A percentile compares a stretch with the other conserved stretches of the same genome.
Conservation (phyloP, 805 yeast genomes). For the Wickerhamomyces silvicola region DNA sequence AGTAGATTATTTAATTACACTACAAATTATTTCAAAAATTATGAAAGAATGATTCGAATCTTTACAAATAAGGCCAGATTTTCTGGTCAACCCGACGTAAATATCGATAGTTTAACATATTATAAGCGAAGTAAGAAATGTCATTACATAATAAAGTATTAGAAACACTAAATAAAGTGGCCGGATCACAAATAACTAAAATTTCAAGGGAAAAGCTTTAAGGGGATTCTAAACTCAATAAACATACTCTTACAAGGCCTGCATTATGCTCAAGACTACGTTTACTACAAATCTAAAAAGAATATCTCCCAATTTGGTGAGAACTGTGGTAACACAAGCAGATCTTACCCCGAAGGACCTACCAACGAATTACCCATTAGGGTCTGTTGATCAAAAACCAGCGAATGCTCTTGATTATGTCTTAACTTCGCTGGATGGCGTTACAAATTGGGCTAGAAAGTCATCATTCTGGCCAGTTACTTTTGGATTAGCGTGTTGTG, state of each 20-base stretch:
- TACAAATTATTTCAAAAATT: no score
- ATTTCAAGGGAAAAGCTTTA: no score
- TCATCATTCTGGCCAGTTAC: conserved; percentile 93
- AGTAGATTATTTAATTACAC: no score
- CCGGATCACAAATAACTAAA: no score
- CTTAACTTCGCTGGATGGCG: conserved; percentile 71
- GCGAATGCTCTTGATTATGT: conserved; percentile 69
- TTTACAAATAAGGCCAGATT: no score
- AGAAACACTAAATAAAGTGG: no score
- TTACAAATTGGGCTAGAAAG: conserved; percentile 88
- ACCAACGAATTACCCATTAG: conserved; percentile 17
- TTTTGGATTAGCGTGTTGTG: conserved; percentile 89
- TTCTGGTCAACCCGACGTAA: no score
- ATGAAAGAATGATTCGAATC: no score
- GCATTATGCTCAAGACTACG: neutral
- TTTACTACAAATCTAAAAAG: neutral
- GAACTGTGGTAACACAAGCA: conserved; percentile 12
- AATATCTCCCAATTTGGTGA: conserved; percentile 3
- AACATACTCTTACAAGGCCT: neutral
- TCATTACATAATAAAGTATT: no score
- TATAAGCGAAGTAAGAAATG: no score
- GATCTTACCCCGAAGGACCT: conserved; percentile 14
- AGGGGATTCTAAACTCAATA: no score
- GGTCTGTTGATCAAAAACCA: conserved; percentile 29
- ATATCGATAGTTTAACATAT: no score